Evolutionary conservation across 139 green algal species (phyloP).

Genomic region (Spirogloea muscicola): DNA sequence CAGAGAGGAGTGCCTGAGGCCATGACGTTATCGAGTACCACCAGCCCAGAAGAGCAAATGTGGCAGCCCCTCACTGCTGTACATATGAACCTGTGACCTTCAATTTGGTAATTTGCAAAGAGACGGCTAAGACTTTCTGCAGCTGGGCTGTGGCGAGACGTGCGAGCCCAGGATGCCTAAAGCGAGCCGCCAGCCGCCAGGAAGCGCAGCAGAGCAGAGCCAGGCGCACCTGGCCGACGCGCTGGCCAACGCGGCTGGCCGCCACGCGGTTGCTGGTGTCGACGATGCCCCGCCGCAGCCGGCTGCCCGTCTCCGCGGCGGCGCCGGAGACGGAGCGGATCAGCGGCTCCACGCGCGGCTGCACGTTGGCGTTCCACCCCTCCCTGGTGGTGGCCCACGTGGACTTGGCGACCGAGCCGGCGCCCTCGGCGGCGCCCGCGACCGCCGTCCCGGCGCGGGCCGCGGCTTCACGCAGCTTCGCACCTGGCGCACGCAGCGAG

Average conservation of each 20-base stretch:
- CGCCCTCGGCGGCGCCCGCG: constrained; percentile 13
- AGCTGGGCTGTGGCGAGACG: background rate
- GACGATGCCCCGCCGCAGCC: constrained; percentile 14
- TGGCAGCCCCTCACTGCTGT: background rate
- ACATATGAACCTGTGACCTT: background rate
- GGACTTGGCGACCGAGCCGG: constrained; percentile 1
- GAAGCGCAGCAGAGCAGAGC: too few species aligned
- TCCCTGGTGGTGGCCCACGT: constrained; percentile 35
- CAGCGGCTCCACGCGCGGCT: constrained; percentile 9
- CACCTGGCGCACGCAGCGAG: background rate
- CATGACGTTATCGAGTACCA: background rate
- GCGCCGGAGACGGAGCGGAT: constrained; percentile 1
- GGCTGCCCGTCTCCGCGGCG: constrained; percentile 16
- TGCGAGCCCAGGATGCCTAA: background rate
- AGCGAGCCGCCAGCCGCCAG: too few species aligned
- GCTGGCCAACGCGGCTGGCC: constrained; percentile 11
- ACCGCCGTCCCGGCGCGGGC: background rate
- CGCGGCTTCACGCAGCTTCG: constrained; percentile 4
- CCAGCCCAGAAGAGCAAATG: background rate
- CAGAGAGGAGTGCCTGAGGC: background rate
- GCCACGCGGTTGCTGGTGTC: constrained; percentile 15
- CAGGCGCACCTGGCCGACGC: constrained; percentile 13
- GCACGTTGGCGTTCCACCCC: constrained; percentile 32
- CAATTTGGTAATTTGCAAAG: background rate
- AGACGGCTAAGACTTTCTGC: background rate